Evolutionary conservation across 1,284 basidiomycete genomes (phyloP).

Genomic region (Termitomyces sp.): DNA sequence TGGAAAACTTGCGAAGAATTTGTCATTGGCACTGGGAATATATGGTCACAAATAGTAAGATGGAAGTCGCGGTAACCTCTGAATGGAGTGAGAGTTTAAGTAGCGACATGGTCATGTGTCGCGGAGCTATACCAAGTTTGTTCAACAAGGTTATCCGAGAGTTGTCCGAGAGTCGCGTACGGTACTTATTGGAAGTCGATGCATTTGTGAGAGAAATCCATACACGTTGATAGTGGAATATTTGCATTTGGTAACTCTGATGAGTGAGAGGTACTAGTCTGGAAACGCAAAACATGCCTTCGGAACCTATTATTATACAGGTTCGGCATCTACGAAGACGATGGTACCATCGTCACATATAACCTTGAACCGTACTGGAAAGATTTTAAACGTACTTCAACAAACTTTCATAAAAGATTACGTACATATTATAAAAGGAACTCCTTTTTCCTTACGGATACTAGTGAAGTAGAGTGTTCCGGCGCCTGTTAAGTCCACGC

Average conservation of each 20-base stretch:
- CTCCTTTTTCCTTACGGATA: slow-evolving; percentile 70
- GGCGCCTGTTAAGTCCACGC: slow-evolving; percentile 37
- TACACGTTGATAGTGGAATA: neutral
- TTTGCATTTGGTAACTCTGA: neutral
- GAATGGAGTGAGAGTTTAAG: neutral
- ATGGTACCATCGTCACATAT: slow-evolving; percentile 56
- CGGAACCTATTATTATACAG: neutral
- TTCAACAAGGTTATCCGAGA: neutral
- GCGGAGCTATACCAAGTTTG: neutral
- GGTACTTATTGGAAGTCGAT: neutral
- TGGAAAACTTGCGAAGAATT: neutral
- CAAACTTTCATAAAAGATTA: slow-evolving; percentile 12
- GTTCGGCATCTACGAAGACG: slow-evolving; percentile 14
- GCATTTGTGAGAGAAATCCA: neutral
- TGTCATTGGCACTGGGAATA: neutral
- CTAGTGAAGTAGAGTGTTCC: slow-evolving; percentile 80
- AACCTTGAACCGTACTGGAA: slow-evolving; percentile 63
- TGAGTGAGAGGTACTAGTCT: neutral
- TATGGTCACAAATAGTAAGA: neutral
- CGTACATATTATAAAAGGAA: slow-evolving; percentile 64
- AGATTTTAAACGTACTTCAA: neutral
- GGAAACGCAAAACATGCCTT: neutral
- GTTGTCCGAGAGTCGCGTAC: too few species aligned
- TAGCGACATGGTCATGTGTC: neutral
- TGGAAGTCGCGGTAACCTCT: slow-evolving; percentile 1